A percentile compares a stretch with the other conserved stretches of the same genome.
Conservation (phyloP, 345 rosid species). For the Crucihimalaya himalaica region DNA sequence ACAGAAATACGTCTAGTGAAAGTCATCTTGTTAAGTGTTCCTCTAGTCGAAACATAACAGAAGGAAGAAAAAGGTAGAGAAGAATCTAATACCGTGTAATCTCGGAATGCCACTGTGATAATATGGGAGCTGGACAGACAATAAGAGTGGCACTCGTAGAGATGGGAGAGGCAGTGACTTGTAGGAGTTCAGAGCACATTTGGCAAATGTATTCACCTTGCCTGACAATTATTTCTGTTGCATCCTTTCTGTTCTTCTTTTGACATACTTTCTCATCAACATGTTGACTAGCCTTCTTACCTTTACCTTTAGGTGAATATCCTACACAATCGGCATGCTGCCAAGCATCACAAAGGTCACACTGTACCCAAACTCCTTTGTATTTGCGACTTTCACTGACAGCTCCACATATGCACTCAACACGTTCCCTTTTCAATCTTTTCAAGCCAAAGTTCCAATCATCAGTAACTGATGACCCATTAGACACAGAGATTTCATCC, state of each 20-base stretch:
- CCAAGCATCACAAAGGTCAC: slow-evolving; percentile 99
- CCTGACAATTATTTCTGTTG: slow-evolving; percentile 53
- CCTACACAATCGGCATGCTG: slow-evolving; percentile 98
- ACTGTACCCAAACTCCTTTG: slow-evolving; percentile 93
- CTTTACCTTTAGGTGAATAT: slow-evolving; percentile 75
- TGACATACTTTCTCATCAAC: slow-evolving; percentile 26
- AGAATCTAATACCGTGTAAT: slow-evolving; percentile 63
- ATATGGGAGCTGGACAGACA: slow-evolving; percentile 94
- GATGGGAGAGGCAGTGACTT: slow-evolving; percentile 74
- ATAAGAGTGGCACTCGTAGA: slow-evolving; percentile 90
- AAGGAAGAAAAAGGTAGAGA: slow-evolving; percentile 13
- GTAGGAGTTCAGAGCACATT: slow-evolving; percentile 75
- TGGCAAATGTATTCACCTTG: slow-evolving; percentile 79
- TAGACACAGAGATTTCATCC: slow-evolving; percentile 43
- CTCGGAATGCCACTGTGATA: slow-evolving; percentile 95
- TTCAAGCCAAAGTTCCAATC: slow-evolving; percentile 49
- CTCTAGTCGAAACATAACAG: slow-evolving; percentile 13
- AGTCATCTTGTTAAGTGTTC: not conserved
- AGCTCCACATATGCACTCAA: slow-evolving; percentile 96
- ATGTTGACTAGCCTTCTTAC: slow-evolving; percentile 42
- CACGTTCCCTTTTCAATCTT: slow-evolving; percentile 81
- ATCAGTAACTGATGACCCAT: slow-evolving; percentile 36
- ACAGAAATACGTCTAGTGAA: not conserved
- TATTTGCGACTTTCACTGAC: slow-evolving; percentile 81
- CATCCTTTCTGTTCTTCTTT: slow-evolving; percentile 57